Evolutionary conservation across 2,329 filamentous ascomycete genomes (phyloP), one percentile per base, ranked within the genome.

Genomic region (Colletotrichum ledebouriae): DNA sequence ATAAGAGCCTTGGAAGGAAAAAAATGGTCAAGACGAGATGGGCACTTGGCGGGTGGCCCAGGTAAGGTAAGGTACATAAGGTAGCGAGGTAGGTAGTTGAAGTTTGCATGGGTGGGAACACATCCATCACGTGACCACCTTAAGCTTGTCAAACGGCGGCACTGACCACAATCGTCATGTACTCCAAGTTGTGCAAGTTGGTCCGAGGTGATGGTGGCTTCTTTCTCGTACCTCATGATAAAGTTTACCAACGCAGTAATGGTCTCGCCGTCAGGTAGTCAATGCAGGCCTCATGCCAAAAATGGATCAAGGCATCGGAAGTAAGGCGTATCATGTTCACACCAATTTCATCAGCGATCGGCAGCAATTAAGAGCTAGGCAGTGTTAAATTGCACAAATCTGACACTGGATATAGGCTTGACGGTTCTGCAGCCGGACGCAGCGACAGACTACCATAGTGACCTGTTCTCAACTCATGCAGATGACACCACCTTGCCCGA

Each of bases 401-500:
- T 15, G 52, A 49, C 15, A 56, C 55, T 12, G n/a, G 9, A 39
- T 59, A 49, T 20, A 6, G 29, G 11, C 44, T 52, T 20, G 50
- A n/a, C 59, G 20, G 12, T 37, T 44, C 34, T 37, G 44, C 59
- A 67, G 37, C 52, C 37, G 25, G 17, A 13, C 15, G 25, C 47
- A 59, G 25, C 53, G 49, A 12, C 49, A 37, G 20, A 20, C 20
- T 20, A 50, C 39, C 25, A 34, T 7, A 29, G 15, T 15, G 12
- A 44, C 22, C 33, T 17, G 20, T 46, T 34, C 50, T 17, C 15
- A 25, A 17, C 25, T 34, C 17, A 37, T 20, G 29, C 25, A 53
- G 37, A 49, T 6, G 55, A 11, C 55, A 59, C 55, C 3, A 29
- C 41, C 61, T 65, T 59, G 41, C 65, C 47, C 61, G 55, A 49